phyloP scores from a whole-genome alignment of 257 asterid species.

The Anisodus tanguticus region DNA sequence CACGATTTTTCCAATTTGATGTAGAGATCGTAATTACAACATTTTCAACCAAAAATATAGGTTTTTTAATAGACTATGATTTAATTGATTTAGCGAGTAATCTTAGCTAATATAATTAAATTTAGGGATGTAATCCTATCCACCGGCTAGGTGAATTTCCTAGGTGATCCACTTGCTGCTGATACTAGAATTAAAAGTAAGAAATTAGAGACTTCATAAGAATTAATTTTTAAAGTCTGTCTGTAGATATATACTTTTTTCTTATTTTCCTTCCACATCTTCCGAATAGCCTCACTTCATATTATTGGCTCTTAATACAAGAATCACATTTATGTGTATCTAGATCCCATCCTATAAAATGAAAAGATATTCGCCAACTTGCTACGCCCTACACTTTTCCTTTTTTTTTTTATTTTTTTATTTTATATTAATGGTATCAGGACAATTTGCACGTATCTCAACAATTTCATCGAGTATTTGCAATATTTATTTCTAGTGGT shows the following conservation, averaged over 20 bases:
- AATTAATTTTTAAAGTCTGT: slow-evolving; percentile 34
- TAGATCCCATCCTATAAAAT: background rate
- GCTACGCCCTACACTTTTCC: slow-evolving; percentile 38
- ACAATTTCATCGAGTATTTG: background rate
- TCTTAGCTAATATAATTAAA: slow-evolving; percentile 47
- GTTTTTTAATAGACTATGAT: slow-evolving; percentile 33
- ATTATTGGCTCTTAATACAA: slow-evolving; percentile 34
- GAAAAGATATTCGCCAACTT: slow-evolving; percentile 49
- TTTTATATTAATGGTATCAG: background rate
- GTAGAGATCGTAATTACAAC: background rate
- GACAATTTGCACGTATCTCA: background rate
- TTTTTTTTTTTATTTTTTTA: background rate
- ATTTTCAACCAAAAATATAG: background rate
- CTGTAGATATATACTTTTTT: slow-evolving; percentile 19
- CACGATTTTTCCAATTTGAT: background rate
- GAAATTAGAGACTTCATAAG: slow-evolving; percentile 52
- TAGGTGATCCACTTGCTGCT: slow-evolving; percentile 52
- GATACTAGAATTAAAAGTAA: slow-evolving; percentile 43
- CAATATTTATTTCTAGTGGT: background rate
- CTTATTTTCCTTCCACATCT: slow-evolving; percentile 29
- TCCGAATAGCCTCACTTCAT: slow-evolving; percentile 26
- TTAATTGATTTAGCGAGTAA: slow-evolving; percentile 44
- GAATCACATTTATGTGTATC: slow-evolving; percentile 42
- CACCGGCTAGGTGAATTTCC: slow-evolving; percentile 51
- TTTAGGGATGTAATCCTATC: slow-evolving; percentile 63